phyloP scores from a whole-genome alignment of 257 asterid species.

The Jacaranda mimosifolia region DNA sequence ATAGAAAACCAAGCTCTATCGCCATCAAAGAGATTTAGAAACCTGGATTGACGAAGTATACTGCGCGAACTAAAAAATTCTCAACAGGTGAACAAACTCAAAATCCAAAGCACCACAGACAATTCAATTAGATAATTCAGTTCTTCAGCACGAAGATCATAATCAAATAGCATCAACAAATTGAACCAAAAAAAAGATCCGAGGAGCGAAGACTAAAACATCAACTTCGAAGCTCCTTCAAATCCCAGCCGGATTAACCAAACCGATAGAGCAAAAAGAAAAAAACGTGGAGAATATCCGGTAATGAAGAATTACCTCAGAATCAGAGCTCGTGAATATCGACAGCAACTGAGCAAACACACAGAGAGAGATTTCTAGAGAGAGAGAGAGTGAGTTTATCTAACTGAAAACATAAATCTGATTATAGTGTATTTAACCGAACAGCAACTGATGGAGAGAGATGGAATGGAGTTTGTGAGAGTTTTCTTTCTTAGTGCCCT shows the following conservation, averaged over 20 bases:
- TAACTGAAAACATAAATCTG: background rate
- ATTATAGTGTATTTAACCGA: too few relatives aligned
- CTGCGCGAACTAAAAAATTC: background rate
- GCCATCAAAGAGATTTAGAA: background rate
- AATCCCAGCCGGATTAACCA: background rate
- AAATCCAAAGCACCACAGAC: background rate
- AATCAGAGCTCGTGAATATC: conserved; percentile 30
- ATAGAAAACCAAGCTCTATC: background rate
- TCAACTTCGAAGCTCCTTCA: background rate
- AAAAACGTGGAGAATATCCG: background rate
- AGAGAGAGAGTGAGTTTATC: background rate
- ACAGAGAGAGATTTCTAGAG: conserved; percentile 29
- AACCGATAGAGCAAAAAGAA: background rate
- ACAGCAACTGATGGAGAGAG: background rate
- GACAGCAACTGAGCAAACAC: conserved; percentile 17
- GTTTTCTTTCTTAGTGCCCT: conserved; percentile 20
- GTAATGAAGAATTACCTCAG: conserved; percentile 34
- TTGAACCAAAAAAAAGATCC: background rate
- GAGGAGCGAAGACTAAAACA: background rate
- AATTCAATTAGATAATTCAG: conserved; percentile 24
- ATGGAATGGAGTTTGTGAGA: conserved; percentile 37
- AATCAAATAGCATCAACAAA: conserved; percentile 7
- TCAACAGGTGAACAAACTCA: conserved; percentile 14
- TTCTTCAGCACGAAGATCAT: conserved; percentile 26
- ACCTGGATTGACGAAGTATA: conserved; percentile 1